Conservation (phyloP, 306 rosid species). For the Morella rubra region DNA sequence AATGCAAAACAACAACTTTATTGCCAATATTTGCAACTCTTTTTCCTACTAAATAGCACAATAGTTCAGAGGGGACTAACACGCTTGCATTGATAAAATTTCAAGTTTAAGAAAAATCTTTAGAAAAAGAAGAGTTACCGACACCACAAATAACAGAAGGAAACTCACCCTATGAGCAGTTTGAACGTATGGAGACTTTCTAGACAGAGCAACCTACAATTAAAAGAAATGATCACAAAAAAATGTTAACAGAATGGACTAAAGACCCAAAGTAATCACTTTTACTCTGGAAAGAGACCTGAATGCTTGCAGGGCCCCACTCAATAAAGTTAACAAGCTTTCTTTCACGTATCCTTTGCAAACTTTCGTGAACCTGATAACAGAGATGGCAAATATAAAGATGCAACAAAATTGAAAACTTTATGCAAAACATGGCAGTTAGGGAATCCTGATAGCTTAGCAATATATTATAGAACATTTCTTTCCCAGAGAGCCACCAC, state of each 20-base stretch:
- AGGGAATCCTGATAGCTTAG: not conserved
- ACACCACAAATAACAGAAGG: conserved; percentile 16
- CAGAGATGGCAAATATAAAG: conserved; percentile 29
- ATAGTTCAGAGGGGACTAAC: not conserved
- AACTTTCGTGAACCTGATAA: conserved; percentile 93
- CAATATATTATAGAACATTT: not conserved
- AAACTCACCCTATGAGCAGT: conserved; percentile 85
- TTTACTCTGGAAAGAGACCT: conserved; percentile 48
- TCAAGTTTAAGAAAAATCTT: conserved; percentile 6
- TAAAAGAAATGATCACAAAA: conserved; percentile 15
- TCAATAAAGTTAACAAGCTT: conserved; percentile 96
- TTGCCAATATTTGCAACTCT: not conserved
- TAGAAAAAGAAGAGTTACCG: not conserved
- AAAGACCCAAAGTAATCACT: conserved; percentile 19
- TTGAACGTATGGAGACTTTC: conserved; percentile 98
- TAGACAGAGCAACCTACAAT: conserved; percentile 87
- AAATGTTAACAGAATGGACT: conserved; percentile 18
- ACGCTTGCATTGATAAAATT: not conserved
- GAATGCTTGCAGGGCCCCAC: conserved; percentile 99
- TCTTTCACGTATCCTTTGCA: conserved; percentile 99
- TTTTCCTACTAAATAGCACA: conserved; percentile 7
- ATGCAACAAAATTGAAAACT: conserved; percentile 19
- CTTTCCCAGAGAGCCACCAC: not conserved
- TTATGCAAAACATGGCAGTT: not conserved
- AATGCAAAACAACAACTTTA: conserved; percentile 25